Evolutionary conservation across 805 yeast species (phyloP), one percentile per base, ranked within the genome.

Genomic region (Maudiozyma saulgeensis): DNA sequence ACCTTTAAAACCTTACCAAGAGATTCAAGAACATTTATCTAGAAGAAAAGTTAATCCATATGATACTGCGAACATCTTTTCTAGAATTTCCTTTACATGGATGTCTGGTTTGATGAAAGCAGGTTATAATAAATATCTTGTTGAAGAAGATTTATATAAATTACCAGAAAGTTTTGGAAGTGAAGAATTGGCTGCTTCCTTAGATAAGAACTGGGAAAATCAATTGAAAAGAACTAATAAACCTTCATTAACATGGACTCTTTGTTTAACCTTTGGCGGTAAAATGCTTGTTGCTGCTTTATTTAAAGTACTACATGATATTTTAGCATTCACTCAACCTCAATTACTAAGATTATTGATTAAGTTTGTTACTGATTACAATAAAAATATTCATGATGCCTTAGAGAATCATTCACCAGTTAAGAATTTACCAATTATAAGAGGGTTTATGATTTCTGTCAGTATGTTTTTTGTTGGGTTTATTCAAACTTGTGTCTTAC

Each of bases 301-400:
- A 5, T 88, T 83, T 71, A 88, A 88, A 60, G 73, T 75, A 2
- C 53, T 76, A 37, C 91, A 87, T 64, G 98, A 93, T 69, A 55
- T 76, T n/a, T 70, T 90, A 49, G 86, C 93, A 0, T 88, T 86
- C 61, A 74, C 77, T n/a, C 96, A 88, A 67, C 98, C 98, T 0
- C 96, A 87, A 59, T 67, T 90, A 26, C 70, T 91, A 49, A 75
- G 84, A 49, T 59, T 75, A 7, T 73, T 90, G 53, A 88, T 90
- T 55, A 63, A 69, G 47, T 81, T 75, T 56, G 82, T 81, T 41
- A 70, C 74, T 32, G 75, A 72, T 23, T 72, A 74, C 52, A 68
- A 73, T 47, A 71, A 72, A 9, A 63, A 57, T 15, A 45, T 68
- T 60, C 46, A 43, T 19, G 21, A 28, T 6, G n/a, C 12, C 16